Evolutionary conservation across 352 stramenopile species (phyloP).

Genomic region (Globisporangium abappressorium): DNA sequence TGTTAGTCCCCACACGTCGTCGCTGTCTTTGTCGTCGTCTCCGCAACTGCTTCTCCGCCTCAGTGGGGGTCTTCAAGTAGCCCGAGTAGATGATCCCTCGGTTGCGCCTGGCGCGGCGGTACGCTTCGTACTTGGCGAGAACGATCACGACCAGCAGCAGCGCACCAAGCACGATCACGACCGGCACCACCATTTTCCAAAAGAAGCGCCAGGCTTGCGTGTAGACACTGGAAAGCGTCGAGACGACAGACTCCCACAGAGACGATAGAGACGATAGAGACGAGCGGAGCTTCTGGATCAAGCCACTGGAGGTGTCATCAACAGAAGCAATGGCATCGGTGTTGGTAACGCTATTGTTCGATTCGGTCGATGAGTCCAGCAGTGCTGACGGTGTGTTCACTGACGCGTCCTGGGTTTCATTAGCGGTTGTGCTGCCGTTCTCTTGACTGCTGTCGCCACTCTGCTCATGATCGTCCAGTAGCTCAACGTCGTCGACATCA

Average conservation of each 20-base stretch:
- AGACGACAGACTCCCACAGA: neutral
- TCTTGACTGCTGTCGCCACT: neutral
- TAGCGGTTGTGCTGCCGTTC: neutral
- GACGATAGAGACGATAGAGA: neutral
- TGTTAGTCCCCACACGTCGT: neutral
- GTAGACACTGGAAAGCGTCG: neutral
- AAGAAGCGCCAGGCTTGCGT: neutral
- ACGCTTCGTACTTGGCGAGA: conserved; percentile 6
- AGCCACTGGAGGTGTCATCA: neutral
- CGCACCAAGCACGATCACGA: conserved; percentile 10
- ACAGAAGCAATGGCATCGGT: neutral
- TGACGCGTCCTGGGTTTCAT: neutral
- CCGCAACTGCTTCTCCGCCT: neutral
- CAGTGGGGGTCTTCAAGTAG: conserved; percentile 8
- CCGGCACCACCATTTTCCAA: conserved; percentile 3
- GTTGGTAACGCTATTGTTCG: neutral
- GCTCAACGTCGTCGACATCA: neutral
- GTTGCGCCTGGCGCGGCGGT: neutral
- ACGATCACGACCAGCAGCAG: conserved; percentile 8
- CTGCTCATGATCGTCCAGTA: neutral
- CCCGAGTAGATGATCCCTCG: conserved; percentile 11
- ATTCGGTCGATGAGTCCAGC: neutral
- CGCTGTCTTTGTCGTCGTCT: neutral
- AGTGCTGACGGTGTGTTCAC: neutral
- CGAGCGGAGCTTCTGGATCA: neutral